Conservation (phyloP, 352 stramenopile genomes). For the Phytophthora brassicae region DNA sequence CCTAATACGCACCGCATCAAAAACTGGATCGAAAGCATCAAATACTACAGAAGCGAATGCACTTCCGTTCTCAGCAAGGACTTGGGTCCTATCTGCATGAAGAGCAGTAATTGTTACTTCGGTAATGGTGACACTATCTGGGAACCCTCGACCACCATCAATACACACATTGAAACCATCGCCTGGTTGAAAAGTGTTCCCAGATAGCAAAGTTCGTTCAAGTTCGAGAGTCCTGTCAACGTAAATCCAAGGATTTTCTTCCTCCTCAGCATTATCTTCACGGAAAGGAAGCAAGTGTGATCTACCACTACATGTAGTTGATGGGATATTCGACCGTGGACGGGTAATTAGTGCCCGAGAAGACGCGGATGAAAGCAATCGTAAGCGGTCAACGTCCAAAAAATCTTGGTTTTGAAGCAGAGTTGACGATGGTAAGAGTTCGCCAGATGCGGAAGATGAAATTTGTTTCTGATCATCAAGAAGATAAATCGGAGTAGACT, state of each 20-base stretch:
- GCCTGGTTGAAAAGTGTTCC: conserved; percentile 46
- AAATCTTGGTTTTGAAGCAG: conserved; percentile 26
- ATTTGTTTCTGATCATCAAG: conserved; percentile 3
- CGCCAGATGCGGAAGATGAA: not conserved
- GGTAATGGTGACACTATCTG: conserved; percentile 65
- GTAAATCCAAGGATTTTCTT: conserved; percentile 32
- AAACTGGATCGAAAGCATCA: conserved; percentile 47
- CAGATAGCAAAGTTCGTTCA: conserved; percentile 20
- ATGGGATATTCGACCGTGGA: conserved; percentile 24
- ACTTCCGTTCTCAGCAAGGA: conserved; percentile 31
- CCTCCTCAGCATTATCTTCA: conserved; percentile 24
- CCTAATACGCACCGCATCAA: conserved; percentile 49
- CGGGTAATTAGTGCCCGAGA: conserved; percentile 35
- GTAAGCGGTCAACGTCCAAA: conserved; percentile 39
- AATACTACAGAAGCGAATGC: conserved; percentile 24
- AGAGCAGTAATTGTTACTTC: conserved; percentile 75
- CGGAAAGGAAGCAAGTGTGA: conserved; percentile 32
- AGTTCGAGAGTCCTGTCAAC: conserved; percentile 44
- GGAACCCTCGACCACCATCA: conserved; percentile 72
- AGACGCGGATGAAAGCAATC: conserved; percentile 29
- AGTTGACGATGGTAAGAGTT: conserved; percentile 1
- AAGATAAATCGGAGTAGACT: not conserved
- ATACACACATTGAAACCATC: conserved; percentile 86
- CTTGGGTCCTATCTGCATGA: conserved; percentile 47
- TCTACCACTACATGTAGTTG: too few relatives aligned